Evolutionary conservation across 768 basidiomycete species (phyloP).

Genomic region (Kwoniella pini): DNA sequence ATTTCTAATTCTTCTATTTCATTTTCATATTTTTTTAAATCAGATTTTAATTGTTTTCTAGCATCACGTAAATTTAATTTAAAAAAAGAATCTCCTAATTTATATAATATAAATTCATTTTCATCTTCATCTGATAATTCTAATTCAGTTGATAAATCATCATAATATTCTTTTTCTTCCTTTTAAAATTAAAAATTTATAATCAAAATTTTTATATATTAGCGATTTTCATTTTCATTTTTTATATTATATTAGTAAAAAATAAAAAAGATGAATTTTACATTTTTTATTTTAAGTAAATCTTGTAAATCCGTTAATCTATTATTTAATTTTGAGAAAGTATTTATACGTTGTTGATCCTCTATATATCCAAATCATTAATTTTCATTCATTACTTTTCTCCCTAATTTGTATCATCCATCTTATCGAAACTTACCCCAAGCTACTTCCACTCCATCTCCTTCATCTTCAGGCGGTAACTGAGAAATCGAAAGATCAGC

Average conservation of each 20-base stretch:
- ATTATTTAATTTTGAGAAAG: slow-evolving; percentile 86
- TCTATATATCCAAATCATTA: too few relatives aligned
- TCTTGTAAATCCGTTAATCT: slow-evolving; percentile 72
- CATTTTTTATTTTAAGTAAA: slow-evolving; percentile 72
- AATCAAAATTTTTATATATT: too few relatives aligned
- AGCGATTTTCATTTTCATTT: too few relatives aligned
- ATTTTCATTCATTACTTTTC: too few relatives aligned
- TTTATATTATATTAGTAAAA: too few relatives aligned
- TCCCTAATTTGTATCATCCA: too few relatives aligned
- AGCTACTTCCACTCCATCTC: slow-evolving; percentile 54
- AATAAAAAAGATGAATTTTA: slow-evolving; percentile 43
- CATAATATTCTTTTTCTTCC: slow-evolving; percentile 93
- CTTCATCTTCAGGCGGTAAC: slow-evolving; percentile 52
- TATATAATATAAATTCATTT: slow-evolving; percentile 73
- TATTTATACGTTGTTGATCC: slow-evolving; percentile 87
- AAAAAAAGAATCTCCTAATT: slow-evolving; percentile 84
- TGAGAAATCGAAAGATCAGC: slow-evolving; percentile 11
- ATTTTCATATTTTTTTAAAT: slow-evolving; percentile 39
- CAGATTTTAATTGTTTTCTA: slow-evolving; percentile 43
- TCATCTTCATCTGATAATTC: slow-evolving; percentile 81
- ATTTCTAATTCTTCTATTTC: slow-evolving; percentile 43
- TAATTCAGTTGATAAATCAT: slow-evolving; percentile 82
- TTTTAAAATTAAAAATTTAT: too few relatives aligned
- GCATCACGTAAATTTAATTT: slow-evolving; percentile 73
- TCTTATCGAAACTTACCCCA: slow-evolving; percentile 55